Evolutionary conservation across 2,329 filamentous ascomycete genomes (phyloP).

Genomic region (Aspergillus quadricinctus): DNA sequence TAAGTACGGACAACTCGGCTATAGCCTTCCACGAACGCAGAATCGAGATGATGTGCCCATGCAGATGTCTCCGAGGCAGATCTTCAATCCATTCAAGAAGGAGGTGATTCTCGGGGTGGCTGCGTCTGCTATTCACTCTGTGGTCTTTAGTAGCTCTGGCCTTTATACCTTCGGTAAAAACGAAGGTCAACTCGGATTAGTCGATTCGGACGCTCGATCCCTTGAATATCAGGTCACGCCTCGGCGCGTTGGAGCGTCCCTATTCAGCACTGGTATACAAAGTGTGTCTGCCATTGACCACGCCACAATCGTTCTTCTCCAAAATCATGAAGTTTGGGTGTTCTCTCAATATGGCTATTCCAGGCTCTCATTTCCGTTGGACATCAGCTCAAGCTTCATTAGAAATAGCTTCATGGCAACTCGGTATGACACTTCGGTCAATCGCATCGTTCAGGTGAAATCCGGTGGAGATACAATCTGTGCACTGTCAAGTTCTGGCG

Average conservation of each 20-base stretch:
- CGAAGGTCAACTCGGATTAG: conserved; percentile 84
- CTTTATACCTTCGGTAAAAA: conserved; percentile 96
- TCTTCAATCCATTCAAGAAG: conserved; percentile 87
- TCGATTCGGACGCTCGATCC: conserved; percentile 91
- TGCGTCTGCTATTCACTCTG: conserved; percentile 86
- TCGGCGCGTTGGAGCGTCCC: conserved; percentile 79
- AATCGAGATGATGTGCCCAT: conserved; percentile 78
- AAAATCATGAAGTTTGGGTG: conserved; percentile 84
- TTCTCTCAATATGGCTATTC: conserved; percentile 96
- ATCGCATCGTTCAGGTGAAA: conserved; percentile 70
- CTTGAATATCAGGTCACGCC: conserved; percentile 78
- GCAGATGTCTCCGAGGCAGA: conserved; percentile 75
- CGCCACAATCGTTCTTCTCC: conserved; percentile 79
- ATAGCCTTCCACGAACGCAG: conserved; percentile 60
- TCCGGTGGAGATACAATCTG: conserved; percentile 90
- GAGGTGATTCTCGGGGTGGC: conserved; percentile 77
- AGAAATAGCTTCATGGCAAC: conserved; percentile 62
- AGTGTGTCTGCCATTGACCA: conserved; percentile 85
- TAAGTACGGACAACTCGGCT: conserved; percentile 78
- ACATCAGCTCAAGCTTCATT: conserved; percentile 66
- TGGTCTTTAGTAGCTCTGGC: conserved; percentile 74
- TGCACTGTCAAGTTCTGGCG: conserved; percentile 75
- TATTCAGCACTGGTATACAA: conserved; percentile 67
- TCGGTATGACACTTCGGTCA: conserved; percentile 60
- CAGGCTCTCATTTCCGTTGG: conserved; percentile 77